Evolutionary conservation across 2,329 filamentous ascomycete species (phyloP).

Genomic region (Cercospora brassicicola): DNA sequence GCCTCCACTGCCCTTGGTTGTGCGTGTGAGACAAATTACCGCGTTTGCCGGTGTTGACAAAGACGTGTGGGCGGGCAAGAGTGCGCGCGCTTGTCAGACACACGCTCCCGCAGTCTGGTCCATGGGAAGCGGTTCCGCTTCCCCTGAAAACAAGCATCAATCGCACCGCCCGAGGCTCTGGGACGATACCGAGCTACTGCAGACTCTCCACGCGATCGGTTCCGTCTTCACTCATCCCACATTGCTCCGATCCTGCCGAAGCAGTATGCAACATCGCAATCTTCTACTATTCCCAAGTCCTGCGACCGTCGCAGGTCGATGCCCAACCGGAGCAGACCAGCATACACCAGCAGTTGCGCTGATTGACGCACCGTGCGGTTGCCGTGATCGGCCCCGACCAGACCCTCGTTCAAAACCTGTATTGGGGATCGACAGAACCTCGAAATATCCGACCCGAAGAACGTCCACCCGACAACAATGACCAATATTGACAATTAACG

Average conservation of each 20-base stretch:
- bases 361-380: neutral
- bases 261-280: neutral
- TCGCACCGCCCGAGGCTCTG: constrained; percentile 4
- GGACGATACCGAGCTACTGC: constrained; percentile 3
- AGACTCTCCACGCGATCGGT: neutral
- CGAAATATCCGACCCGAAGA: neutral
- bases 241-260: neutral
- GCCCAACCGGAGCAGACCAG: neutral
- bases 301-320: neutral
- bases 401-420: neutral
- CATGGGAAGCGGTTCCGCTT: neutral
- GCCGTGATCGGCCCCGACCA: neutral
- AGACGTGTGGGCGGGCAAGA: neutral
- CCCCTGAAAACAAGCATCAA: neutral
- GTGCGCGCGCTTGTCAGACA: neutral
- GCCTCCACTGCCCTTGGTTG: neutral
- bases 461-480: neutral
- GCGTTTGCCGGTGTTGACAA: neutral
- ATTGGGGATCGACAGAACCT: neutral
- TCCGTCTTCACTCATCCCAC: constrained; percentile 42
- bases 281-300: neutral
- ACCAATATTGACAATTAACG: neutral
- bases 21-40: neutral
- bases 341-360: neutral
- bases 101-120: neutral